phyloP scores from a whole-genome alignment of 1,284 basidiomycete genomes.

The Leccinum subrobustum region DNA sequence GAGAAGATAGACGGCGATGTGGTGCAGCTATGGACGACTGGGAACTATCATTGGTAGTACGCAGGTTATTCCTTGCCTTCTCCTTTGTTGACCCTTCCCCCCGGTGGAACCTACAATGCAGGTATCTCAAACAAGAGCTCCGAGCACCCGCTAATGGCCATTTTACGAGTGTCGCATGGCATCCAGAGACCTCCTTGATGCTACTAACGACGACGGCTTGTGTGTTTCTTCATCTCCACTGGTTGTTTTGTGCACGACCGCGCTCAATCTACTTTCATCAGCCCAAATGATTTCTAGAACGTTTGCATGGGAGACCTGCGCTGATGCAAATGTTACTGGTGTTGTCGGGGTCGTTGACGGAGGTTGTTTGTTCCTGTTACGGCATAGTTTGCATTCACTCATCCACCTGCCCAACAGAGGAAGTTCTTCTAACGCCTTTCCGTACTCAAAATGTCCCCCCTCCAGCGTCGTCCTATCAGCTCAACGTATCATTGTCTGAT shows the following conservation, averaged over 20 bases:
- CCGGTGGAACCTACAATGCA: conserved; percentile 29
- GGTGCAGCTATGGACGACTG: conserved; percentile 95
- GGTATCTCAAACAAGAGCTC: conserved; percentile 92
- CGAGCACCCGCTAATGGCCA: conserved; percentile 48
- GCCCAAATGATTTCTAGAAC: conserved; percentile 59
- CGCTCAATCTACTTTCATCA: conserved; percentile 25
- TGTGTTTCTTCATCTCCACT: conserved; percentile 37
- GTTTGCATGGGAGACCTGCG: conserved; percentile 79
- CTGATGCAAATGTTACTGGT: conserved; percentile 79
- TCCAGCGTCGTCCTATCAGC: conserved; percentile 84
- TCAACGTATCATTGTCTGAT: conserved; percentile 40
- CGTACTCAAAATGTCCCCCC: conserved; percentile 92
- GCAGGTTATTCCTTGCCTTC: neutral
- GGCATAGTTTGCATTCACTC: conserved; percentile 36
- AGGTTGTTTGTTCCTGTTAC: conserved; percentile 46
- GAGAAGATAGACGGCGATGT: conserved; percentile 66
- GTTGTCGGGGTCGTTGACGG: conserved; percentile 93
- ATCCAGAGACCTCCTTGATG: conserved; percentile 76
- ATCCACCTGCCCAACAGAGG: conserved; percentile 41
- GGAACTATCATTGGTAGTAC: conserved; percentile 93
- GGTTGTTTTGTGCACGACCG: neutral
- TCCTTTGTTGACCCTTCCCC: conserved; percentile 2
- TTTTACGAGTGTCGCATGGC: conserved; percentile 80
- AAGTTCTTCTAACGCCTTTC: conserved; percentile 89
- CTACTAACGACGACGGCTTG: conserved; percentile 70